phyloP scores from a whole-genome alignment of 179 eudicot genomes.

The Carnegiea gigantea region DNA sequence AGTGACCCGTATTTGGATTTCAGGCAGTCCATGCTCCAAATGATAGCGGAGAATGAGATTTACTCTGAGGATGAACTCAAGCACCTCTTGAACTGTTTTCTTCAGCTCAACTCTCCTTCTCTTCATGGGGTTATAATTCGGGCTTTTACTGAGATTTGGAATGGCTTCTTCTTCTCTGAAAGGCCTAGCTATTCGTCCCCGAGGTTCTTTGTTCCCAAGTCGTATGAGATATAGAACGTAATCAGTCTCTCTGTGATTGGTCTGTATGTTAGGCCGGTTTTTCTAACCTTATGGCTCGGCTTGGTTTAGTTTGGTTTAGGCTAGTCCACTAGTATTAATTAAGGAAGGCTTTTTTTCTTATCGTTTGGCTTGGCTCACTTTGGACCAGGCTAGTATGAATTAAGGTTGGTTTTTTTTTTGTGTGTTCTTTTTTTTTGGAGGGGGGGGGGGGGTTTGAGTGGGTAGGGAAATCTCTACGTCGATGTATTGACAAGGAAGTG shows the following conservation, averaged over 20 bases:
- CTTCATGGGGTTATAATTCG: constrained; percentile 76
- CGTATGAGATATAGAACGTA: constrained; percentile 22
- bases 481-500: constrained; percentile 21
- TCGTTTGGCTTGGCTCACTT: too few species aligned
- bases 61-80: constrained; percentile 62
- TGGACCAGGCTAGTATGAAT: too few species aligned
- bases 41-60: constrained; percentile 85
- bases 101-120: constrained; percentile 73
- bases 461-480: constrained; percentile 5
- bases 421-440: background rate
- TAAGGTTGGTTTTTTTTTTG: too few species aligned
- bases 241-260: background rate
- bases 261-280: too few species aligned
- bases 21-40: constrained; percentile 82
- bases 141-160: constrained; percentile 94
- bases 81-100: constrained; percentile 77
- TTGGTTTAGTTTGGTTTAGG: background rate
- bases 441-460: background rate
- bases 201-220: constrained; percentile 28
- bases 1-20: constrained; percentile 87
- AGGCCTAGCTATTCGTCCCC: constrained; percentile 11
- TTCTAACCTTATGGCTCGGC: background rate
- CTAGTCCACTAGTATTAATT: background rate
- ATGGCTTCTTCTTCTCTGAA: constrained; percentile 41
- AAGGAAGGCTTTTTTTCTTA: background rate